phyloP scores from a whole-genome alignment of 495 filamentous ascomycete species.

The Aspergillus funiculosus region DNA sequence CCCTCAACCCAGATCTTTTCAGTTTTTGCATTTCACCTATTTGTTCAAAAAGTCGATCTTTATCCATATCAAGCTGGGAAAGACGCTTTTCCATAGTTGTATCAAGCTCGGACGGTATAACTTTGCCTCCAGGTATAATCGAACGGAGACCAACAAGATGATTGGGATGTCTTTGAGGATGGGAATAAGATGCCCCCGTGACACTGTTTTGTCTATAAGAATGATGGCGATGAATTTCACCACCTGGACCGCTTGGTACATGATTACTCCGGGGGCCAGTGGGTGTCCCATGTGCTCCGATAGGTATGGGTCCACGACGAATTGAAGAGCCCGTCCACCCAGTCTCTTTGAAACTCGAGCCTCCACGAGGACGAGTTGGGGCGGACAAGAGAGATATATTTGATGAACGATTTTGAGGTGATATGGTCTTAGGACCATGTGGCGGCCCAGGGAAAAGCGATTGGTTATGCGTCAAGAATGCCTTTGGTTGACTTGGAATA shows the following conservation, averaged over 20 bases:
- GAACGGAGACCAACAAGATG: conserved; percentile 48
- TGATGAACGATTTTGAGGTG: conserved; percentile 43
- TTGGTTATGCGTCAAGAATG: conserved; percentile 30
- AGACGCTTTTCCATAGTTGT: conserved; percentile 41
- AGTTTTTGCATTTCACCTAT: conserved; percentile 50
- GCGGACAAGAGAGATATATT: conserved; percentile 51
- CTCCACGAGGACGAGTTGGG: conserved; percentile 55
- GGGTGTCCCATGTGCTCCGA: conserved; percentile 32
- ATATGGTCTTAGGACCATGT: conserved; percentile 39
- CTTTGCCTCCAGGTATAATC: conserved; percentile 48
- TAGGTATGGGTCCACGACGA: conserved; percentile 35
- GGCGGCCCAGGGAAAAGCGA: conserved; percentile 46
- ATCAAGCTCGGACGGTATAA: conserved; percentile 36
- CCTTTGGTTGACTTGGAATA: conserved; percentile 34
- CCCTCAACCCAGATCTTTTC: conserved; percentile 46
- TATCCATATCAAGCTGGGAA: conserved; percentile 49
- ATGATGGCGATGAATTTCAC: conserved; percentile 31
- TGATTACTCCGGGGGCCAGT: conserved; percentile 41
- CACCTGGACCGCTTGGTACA: conserved; percentile 20
- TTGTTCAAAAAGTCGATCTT: conserved; percentile 47
- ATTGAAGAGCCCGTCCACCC: conserved; percentile 31
- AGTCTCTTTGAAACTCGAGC: conserved; percentile 32
- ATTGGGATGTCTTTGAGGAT: conserved; percentile 46
- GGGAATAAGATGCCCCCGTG: conserved; percentile 44
- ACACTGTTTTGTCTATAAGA: conserved; percentile 46